Evolutionary conservation across 768 basidiomycete species (phyloP), one percentile per base, ranked within the genome.

Genomic region (Suillus brevipes): DNA sequence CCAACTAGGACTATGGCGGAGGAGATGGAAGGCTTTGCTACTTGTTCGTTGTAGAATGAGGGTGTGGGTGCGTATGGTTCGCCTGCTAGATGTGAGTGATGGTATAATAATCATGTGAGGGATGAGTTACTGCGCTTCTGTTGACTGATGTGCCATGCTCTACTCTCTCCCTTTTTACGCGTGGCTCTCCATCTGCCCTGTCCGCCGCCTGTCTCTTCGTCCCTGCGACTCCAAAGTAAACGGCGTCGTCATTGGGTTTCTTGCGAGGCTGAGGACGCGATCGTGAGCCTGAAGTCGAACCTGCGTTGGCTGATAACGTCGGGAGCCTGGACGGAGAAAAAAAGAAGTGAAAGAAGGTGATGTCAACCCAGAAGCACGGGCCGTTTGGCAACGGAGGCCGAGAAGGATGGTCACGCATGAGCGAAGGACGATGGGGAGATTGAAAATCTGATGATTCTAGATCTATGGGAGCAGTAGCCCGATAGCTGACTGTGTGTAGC

Each of bases 1-100:
- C 90, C 87, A 25, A 90, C 89, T 49, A 94, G 82, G 38, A 94
- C 79, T 68, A 89, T 87, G 12, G 89, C 84, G 0, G 89, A 91
- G 16, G 88, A 84, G 60, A 93, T 74, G 14, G 90, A 90, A 2
- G 92, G 91, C 72, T 92, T 94, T 18, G 85, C 90, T 25, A 94
- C 79, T 73, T 94, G 92, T 70, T 95, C 92, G 6, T 89, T 89
- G 76, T 91, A 94, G 79, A 93, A 94, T 43, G 84, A 80, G 64
- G 80, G 72, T 28, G 80, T 78, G 66, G 83, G 78, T 18, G 78
- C 73, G 64, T 74, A 79, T 25, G 76, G 70, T 43, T 76, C 75
- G 31, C 73, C 75, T 75, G n/a, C 25, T 25, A 9, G 7, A 50
- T 16, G 7, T 50, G 50, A 50, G 50, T 28, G 14, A 50, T 28